These are phyloP conservation scores for Straminergon stramineum DNA, from an alignment of 225 moss, liverwort and hornwort species.

Conservation along the genomic window DNA sequence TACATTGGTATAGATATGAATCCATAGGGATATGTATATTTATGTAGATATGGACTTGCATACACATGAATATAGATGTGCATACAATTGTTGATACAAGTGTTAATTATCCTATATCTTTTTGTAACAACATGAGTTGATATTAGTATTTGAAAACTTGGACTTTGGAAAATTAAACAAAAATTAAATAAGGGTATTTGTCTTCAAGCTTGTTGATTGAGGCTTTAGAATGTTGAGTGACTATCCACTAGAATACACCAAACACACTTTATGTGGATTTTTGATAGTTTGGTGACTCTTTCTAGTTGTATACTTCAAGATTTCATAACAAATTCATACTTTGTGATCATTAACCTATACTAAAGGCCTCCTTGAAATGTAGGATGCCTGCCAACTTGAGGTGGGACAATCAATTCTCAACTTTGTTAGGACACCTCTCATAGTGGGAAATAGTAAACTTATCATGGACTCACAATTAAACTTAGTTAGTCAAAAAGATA, in stretches of 20 bases:
- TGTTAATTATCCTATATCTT: neutral
- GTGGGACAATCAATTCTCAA: neutral
- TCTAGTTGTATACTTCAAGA: rapidly evolving
- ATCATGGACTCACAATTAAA: neutral
- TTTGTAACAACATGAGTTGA: no score
- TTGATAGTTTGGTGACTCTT: neutral
- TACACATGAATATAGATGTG: rapidly evolving
- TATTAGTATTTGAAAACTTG: neutral
- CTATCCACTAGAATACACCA: neutral
- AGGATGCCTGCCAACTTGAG: neutral
- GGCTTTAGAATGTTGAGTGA: neutral
- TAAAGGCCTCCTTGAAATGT: rapidly evolving
- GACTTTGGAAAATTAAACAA: rapidly evolving
- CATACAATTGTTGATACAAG: neutral
- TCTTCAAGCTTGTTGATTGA: no score
- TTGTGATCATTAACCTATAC: neutral
- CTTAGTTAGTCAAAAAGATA: neutral
- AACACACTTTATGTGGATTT: neutral
- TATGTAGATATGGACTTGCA: neutral
- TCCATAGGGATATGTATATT: neutral
- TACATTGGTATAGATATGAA: neutral
- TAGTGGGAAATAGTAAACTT: neutral
- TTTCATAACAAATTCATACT: neutral
- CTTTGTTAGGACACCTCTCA: neutral
- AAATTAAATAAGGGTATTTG: neutral